Conservation (phyloP, 139 green algal species). For the Zygnema cylindricum region DNA sequence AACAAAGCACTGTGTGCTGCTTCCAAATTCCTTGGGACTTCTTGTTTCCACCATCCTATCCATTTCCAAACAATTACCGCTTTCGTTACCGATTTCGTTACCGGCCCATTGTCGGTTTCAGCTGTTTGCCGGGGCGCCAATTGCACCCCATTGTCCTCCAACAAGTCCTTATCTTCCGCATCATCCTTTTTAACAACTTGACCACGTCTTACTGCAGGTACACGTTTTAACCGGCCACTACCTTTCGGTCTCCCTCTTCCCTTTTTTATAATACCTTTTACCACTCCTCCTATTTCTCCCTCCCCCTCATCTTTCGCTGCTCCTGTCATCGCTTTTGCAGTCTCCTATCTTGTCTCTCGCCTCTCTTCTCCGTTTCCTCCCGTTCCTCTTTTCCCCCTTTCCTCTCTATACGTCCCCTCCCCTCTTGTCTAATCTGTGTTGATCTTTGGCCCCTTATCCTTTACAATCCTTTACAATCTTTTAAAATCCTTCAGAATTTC, state of each 20-base stretch:
- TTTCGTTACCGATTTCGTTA: too few species aligned
- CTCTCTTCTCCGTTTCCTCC: neutral
- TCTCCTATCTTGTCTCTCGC: neutral
- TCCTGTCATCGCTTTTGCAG: neutral
- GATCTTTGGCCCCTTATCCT: neutral
- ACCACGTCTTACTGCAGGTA: neutral
- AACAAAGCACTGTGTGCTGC: neutral
- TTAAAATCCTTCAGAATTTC: slow-evolving; percentile 9
- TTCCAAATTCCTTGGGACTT: neutral
- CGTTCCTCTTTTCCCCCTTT: neutral
- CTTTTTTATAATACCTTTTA: slow-evolving; percentile 7
- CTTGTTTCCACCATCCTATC: neutral
- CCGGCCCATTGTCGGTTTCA: too few species aligned
- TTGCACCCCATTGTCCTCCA: neutral
- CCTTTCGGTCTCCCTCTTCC: slow-evolving; percentile 66
- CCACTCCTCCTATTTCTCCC: neutral
- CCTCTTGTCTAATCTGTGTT: neutral
- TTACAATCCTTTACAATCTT: too few species aligned
- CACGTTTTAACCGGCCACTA: slow-evolving; percentile 60
- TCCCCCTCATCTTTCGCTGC: neutral
- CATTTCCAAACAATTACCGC: neutral
- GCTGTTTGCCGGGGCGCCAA: too few species aligned
- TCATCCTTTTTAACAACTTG: neutral
- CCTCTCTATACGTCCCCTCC: neutral
- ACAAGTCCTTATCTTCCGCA: neutral